Conservation (phyloP, 176 grass and related monocot genomes). For the Puya raimondii region DNA sequence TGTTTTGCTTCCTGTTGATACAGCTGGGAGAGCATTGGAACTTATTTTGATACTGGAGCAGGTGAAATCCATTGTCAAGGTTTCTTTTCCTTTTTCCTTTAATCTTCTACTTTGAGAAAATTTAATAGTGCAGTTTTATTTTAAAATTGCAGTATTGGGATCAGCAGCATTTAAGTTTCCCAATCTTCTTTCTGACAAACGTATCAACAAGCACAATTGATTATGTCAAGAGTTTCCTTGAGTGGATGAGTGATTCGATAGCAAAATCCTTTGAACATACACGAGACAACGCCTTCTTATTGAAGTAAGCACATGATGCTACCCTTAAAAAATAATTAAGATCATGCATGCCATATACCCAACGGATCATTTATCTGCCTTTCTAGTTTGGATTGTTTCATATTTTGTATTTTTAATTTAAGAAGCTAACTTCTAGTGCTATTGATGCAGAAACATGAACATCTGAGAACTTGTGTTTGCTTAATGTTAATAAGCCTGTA, state of each 20-base stretch:
- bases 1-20: constrained; percentile 87
- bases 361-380: too few relatives aligned
- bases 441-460: too few relatives aligned
- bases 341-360: background rate
- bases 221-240: constrained; percentile 98
- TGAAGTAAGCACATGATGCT: constrained; percentile 46
- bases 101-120: constrained; percentile 7
- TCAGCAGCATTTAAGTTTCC: constrained; percentile 58
- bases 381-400: too few relatives aligned
- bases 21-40: constrained; percentile 87
- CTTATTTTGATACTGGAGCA: constrained; percentile 83
- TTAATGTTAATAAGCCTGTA: background rate
- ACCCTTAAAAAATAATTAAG: background rate
- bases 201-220: constrained; percentile 82
- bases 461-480: too few relatives aligned
- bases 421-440: too few relatives aligned
- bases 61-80: constrained; percentile 31
- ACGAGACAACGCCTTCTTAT: constrained; percentile 79
- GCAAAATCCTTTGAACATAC: constrained; percentile 83
- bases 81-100: background rate
- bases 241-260: constrained; percentile 96
- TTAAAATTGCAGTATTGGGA: constrained; percentile 65
- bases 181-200: constrained; percentile 95
- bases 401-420: too few relatives aligned
- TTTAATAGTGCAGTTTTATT: constrained; percentile 30